Evolutionary conservation across 1,284 basidiomycete genomes (phyloP), one percentile per base, ranked within the genome.

Genomic region (Apiotrichum mycotoxinovorans): DNA sequence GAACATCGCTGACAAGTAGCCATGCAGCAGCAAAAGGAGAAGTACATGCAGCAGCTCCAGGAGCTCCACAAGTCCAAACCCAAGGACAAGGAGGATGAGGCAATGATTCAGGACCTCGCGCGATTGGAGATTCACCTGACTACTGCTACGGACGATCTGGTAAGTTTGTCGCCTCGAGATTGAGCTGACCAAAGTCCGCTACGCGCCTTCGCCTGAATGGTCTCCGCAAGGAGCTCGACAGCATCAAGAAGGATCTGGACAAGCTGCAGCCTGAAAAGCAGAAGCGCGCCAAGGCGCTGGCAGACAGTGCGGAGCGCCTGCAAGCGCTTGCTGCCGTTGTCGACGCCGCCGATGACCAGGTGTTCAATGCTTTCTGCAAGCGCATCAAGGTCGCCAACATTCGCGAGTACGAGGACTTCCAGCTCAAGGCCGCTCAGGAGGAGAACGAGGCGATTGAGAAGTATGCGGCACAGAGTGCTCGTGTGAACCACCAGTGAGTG

Each of bases 391-490:
- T 97, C 11, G 74, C 78, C 34, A 86, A 88, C 77, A 94, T 98
- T 61, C 86, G 95, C 43, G 91, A 96, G 62, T 99, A 97, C 73
- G 95, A 98, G 76, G 88, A 91, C 71, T 84, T 89, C 20, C 93
- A 97, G 70, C 81, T 98, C 33, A 89, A 87, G 72, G 83, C 89
- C 23, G 89, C 89, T 1, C 85, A 91, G 71, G 87, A 89, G 66
- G 91, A 93, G 74, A 89, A 84, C 68, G 89, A 90, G 65, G 90
- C 89, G 3, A 80, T 90, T 55, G 79, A 94, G 63, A 83, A 87
- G 52, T 96, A 86, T 69, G 87, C 93, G 61, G 88, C 87, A 14
- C 92, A 97, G 73, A 87, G 94, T 55, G 87, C 89, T 3, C 83
- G 94, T 22, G 79, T 97, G 50, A 86, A 83, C 4, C 90, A 96